These are phyloP conservation scores for Solanum chmielewskii DNA, from an alignment of 257 asterid genomes.

Conservation along the genomic window DNA sequence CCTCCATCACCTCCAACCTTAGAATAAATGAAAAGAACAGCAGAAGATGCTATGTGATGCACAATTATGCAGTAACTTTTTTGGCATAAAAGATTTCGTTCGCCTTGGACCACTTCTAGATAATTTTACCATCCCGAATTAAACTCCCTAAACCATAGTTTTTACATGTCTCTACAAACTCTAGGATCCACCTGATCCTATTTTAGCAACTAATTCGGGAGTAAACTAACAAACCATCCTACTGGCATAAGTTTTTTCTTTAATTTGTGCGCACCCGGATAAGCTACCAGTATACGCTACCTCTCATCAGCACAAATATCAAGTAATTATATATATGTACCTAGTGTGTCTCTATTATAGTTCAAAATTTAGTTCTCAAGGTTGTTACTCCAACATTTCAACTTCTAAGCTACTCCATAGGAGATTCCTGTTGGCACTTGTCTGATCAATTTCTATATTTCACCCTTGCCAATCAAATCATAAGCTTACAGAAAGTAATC, in stretches of 20 bases:
- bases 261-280: background rate
- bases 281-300: background rate
- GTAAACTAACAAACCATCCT: background rate
- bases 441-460: background rate
- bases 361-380: background rate
- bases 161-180: background rate
- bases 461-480: background rate
- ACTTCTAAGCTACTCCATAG: background rate
- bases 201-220: background rate
- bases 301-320: background rate
- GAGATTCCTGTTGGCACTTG: background rate
- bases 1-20: background rate
- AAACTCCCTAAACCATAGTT: background rate
- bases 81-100: background rate
- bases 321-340: background rate
- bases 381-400: background rate
- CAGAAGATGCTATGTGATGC: background rate
- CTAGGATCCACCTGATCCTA: background rate
- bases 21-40: background rate
- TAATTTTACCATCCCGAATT: background rate
- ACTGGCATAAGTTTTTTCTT: background rate
- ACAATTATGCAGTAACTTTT: background rate
- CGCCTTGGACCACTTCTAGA: background rate
- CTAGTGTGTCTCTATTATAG: background rate
- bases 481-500: background rate